Conservation (phyloP, 176 grass and related monocot genomes). For the Aegilops speltoides region DNA sequence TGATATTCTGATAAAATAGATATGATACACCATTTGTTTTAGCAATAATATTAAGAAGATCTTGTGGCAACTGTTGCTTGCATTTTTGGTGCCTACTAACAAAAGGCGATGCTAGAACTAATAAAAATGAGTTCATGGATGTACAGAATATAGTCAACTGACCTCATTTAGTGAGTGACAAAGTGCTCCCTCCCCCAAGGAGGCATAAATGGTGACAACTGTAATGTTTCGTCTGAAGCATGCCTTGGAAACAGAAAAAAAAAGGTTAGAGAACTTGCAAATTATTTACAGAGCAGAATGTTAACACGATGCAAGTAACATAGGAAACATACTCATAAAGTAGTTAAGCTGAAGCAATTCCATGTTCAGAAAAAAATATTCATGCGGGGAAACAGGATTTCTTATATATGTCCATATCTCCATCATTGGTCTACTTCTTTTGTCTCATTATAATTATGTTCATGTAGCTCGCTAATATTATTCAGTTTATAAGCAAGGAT, state of each 20-base stretch:
- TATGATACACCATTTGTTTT: not conserved
- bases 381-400: not conserved
- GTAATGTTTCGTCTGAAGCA: constrained; percentile 90
- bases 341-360: not conserved
- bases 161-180: constrained; percentile 98
- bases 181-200: constrained; percentile 82
- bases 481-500: not conserved
- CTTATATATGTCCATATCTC: not conserved
- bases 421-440: not conserved
- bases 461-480: not conserved
- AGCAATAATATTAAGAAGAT: not conserved
- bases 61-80: not conserved
- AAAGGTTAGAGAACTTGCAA: constrained; percentile 12
- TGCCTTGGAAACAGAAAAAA: constrained; percentile 51
- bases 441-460: not conserved
- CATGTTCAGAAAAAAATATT: not conserved
- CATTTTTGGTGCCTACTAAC: not conserved
- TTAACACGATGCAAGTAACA: constrained; percentile 5
- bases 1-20: not conserved
- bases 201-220: constrained; percentile 94
- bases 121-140: not conserved
- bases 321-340: not conserved
- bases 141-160: constrained; percentile 23
- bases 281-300: constrained; percentile 8
- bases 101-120: not conserved